Percentiles rank a stretch among this genome's conserved stretches.
phyloP scores from a whole-genome alignment of 148 eudicot genomes.

The Arctostaphylos glauca region DNA sequence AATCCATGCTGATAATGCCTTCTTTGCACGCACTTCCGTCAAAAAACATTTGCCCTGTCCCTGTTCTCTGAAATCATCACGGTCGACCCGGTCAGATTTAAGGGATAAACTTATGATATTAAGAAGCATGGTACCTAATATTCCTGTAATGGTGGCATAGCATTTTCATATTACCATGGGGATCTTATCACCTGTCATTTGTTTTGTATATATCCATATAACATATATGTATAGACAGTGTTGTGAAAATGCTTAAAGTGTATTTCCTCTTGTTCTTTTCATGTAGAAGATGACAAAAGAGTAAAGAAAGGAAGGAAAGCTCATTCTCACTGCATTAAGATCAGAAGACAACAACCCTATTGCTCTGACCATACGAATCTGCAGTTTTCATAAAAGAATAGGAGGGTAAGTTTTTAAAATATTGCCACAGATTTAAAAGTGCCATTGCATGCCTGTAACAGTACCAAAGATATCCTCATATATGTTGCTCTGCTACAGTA shows the following conservation, averaged over 20 bases:
- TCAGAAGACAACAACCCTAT: constrained; percentile 16
- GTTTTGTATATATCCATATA: neutral
- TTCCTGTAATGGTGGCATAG: neutral
- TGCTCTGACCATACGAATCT: constrained; percentile 15
- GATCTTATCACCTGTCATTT: constrained; percentile 8
- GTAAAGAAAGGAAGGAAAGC: constrained; percentile 17
- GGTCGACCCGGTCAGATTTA: neutral
- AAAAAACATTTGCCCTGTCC: too few species aligned
- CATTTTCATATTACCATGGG: neutral
- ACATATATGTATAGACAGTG: neutral
- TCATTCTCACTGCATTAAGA: constrained; percentile 16
- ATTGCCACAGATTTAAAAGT: neutral
- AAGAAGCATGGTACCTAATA: constrained; percentile 7
- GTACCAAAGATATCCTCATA: constrained; percentile 8
- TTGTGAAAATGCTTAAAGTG: constrained; percentile 16
- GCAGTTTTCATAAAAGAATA: constrained; percentile 5
- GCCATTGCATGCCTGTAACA: constrained; percentile 14
- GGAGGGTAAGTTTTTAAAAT: constrained; percentile 6
- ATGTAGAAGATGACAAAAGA: constrained; percentile 12
- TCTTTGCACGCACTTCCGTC: too few species aligned
- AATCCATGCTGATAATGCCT: too few species aligned
- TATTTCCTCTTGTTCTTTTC: constrained; percentile 18
- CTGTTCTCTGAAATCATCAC: too few species aligned
- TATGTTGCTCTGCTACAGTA: neutral
- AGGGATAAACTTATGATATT: neutral